Evolutionary conservation across 2,329 filamentous ascomycete species (phyloP), one percentile per base, ranked within the genome.

Genomic region (Colletotrichum endophyticum): DNA sequence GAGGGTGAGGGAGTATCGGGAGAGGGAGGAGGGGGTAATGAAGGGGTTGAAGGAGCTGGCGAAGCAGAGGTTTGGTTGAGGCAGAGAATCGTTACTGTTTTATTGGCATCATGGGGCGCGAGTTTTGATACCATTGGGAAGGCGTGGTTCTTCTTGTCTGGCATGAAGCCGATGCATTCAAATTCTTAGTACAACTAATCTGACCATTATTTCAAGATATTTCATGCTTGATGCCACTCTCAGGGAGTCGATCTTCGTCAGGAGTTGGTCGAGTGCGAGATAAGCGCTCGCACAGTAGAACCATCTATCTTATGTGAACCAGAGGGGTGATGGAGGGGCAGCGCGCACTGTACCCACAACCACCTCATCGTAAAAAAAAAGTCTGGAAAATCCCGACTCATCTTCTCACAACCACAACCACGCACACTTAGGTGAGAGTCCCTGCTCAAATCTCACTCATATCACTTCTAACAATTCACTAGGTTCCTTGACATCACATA

Each of bases 1-100:
- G 86, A 90, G 92, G 80, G 82, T 96, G 68, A 88, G 89, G 80
- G 92, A 91, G 79, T 93, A 95, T 84, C 89, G 91, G 81, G 91
- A 91, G 80, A 95, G 95, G 84, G 96, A 99, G 85, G 93, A 96
- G 78, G 92, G 92, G 81, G 98, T 95, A 2, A 95, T 98, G 89
- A 92, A 92, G 66, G 96, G 95, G 89, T 82, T 99, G 81, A 94
- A 90, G 85, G 92, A 93, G 80, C 85, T 99, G 85, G 96, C 96
- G 19, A 94, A 90, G 85, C 91, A 95, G 86, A 90, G 95, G 78
- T 98, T 95, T 89, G 95, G 95, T n/a, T 49, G 44, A 49, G 44
- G 19, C 16, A n/a, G 9, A 22, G n/a, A 9, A 22, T 49, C 11
- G 44, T 49, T 22, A 13, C 44, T 49, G 11, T 9, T 12, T 49